A percentile compares a stretch with the other conserved stretches of the same genome.
phyloP scores from a whole-genome alignment of 1,139 yeast genomes.

The Ogataea hybrid region DNA sequence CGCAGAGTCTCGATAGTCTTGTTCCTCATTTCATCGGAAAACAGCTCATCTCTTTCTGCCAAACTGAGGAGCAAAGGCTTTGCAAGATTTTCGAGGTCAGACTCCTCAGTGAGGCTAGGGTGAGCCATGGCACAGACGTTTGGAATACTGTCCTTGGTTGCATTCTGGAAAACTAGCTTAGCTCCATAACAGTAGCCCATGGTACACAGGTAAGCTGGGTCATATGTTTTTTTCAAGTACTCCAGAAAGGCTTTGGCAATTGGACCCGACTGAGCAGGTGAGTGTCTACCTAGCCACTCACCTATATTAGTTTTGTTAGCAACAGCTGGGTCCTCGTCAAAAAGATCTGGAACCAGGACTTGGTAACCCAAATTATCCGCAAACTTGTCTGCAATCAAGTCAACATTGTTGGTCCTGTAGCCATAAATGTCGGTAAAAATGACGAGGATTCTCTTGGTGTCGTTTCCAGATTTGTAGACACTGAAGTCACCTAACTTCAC shows the following conservation, averaged over 20 bases:
- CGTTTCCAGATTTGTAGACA: slow-evolving; percentile 55
- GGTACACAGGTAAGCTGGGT: slow-evolving; percentile 54
- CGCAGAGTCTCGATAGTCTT: slow-evolving; percentile 57
- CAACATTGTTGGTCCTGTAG: slow-evolving; percentile 49
- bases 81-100: slow-evolving; percentile 55
- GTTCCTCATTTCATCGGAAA: slow-evolving; percentile 60
- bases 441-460: slow-evolving; percentile 48
- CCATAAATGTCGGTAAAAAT: slow-evolving; percentile 74
- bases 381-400: slow-evolving; percentile 67
- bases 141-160: slow-evolving; percentile 45
- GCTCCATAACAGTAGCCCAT: slow-evolving; percentile 90
- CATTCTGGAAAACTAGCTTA: slow-evolving; percentile 55
- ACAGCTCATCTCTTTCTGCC: slow-evolving; percentile 65
- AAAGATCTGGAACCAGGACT: slow-evolving; percentile 73
- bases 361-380: slow-evolving; percentile 57
- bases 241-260: slow-evolving; percentile 45
- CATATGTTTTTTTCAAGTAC: slow-evolving; percentile 37
- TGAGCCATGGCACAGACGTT: slow-evolving; percentile 75
- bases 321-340: slow-evolving; percentile 52
- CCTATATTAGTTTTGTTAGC: slow-evolving; percentile 30
- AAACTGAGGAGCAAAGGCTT: slow-evolving; percentile 69
- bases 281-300: slow-evolving; percentile 59
- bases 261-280: slow-evolving; percentile 42
- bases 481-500: slow-evolving; percentile 44
- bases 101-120: slow-evolving; percentile 68